Conservation (phyloP, 306 rosid species). For the Malus sylvestris region DNA sequence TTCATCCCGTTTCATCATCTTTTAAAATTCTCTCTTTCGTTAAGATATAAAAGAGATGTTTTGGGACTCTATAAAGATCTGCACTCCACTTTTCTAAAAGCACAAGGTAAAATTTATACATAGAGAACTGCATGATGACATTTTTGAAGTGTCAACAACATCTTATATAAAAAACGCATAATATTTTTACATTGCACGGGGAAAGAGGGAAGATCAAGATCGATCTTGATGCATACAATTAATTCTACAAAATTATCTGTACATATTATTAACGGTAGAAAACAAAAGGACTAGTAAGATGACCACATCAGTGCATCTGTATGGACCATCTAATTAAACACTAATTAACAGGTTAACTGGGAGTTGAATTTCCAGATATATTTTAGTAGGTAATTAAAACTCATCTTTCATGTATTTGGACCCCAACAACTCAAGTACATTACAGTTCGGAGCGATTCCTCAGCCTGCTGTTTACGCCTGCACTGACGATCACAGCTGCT, state of each 20-base stretch:
- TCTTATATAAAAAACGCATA: not conserved
- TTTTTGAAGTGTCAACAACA: not conserved
- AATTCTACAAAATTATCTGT: not conserved
- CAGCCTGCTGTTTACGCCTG: constrained; percentile 31
- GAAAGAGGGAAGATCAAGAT: not conserved
- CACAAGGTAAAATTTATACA: not conserved
- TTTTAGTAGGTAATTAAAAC: not conserved
- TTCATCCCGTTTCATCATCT: too few species aligned
- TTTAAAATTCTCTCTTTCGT: not conserved
- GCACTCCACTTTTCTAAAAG: not conserved
- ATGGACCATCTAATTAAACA: too few species aligned
- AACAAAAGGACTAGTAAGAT: not conserved
- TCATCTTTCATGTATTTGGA: constrained; percentile 25
- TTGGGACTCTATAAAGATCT: not conserved
- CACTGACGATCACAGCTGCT: not conserved
- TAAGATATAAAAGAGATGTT: not conserved
- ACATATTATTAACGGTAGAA: not conserved
- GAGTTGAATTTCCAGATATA: not conserved
- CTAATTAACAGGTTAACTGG: not conserved
- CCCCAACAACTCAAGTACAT: constrained; percentile 87
- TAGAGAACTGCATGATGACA: not conserved
- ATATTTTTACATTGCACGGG: not conserved
- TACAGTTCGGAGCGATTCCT: constrained; percentile 69
- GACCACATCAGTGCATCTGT: not conserved
- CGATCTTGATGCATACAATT: not conserved